A percentile compares a stretch with the other conserved stretches of the same genome.
Conservation (phyloP, 1,139 yeast species). For the Protomyces arabidopsidicola region DNA sequence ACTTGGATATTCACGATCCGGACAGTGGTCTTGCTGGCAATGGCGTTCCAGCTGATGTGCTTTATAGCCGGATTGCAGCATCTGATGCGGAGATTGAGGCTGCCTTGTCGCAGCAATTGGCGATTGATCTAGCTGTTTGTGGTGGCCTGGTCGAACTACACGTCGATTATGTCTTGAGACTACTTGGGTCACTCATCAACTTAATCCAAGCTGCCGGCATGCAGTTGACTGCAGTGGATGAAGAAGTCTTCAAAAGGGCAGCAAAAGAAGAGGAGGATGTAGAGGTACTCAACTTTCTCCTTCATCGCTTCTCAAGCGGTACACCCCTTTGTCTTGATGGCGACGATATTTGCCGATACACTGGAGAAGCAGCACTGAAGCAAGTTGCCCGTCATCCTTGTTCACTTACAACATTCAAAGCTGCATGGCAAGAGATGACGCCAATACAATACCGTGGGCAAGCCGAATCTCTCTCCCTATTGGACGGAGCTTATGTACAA, state of each 20-base stretch:
- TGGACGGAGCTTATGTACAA: slow-evolving; percentile 8
- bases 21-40: background rate
- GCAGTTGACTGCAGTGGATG: background rate
- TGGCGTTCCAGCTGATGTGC: background rate
- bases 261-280: slow-evolving; percentile 5
- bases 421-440: slow-evolving; percentile 1
- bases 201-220: slow-evolving; percentile 3
- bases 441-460: slow-evolving; percentile 3
- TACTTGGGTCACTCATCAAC: slow-evolving; percentile 2
- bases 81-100: slow-evolving; percentile 5
- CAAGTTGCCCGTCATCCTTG: background rate
- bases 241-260: background rate
- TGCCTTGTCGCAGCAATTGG: background rate
- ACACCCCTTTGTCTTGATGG: background rate
- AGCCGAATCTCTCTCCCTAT: background rate
- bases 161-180: slow-evolving; percentile 4
- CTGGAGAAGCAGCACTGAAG: slow-evolving; percentile 6
- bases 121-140: background rate
- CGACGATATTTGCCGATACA: background rate
- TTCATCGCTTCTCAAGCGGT: background rate
- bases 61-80: slow-evolving; percentile 4
- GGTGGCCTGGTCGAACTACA: slow-evolving; percentile 5
- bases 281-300: background rate
- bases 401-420: background rate
- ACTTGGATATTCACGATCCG: background rate